Evolutionary conservation across 1,139 yeast species (phyloP).

Genomic region (Geotrichum carabidarum): DNA sequence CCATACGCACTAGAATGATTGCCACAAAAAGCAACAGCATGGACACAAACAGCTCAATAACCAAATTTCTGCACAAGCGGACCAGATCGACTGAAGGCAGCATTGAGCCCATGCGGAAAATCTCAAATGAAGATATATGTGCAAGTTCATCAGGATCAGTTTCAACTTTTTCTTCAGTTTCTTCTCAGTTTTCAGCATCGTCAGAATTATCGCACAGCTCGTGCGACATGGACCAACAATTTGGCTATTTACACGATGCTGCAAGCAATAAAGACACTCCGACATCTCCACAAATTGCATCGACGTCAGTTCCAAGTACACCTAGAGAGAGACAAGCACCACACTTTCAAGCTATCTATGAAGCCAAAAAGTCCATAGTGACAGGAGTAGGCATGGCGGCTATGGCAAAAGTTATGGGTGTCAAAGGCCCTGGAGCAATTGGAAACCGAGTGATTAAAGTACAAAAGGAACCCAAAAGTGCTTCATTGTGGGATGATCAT

Average conservation of each 20-base stretch:
- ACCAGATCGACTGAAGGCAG: background rate
- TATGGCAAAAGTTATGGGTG: conserved; percentile 25
- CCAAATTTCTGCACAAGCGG: background rate
- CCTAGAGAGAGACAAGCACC: conserved; percentile 17
- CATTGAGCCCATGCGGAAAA: background rate
- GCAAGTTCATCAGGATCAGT: conserved; percentile 13
- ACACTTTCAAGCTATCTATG: conserved; percentile 16
- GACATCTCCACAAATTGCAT: background rate
- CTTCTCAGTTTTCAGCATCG: conserved; percentile 16
- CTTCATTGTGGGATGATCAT: conserved; percentile 26
- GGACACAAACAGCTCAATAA: background rate
- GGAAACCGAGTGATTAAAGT: conserved; percentile 26
- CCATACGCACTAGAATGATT: background rate
- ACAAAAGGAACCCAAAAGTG: conserved; percentile 21
- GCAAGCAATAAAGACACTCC: background rate
- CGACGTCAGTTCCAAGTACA: conserved; percentile 1
- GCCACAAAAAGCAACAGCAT: conserved; percentile 1
- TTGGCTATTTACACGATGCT: background rate
- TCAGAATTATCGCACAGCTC: conserved; percentile 1
- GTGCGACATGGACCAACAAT: background rate
- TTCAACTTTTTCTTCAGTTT: conserved; percentile 13
- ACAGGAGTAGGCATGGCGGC: conserved; percentile 28
- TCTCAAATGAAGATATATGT: conserved; percentile 10
- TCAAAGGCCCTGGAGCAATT: conserved; percentile 21
- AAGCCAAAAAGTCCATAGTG: conserved; percentile 9